Evolutionary conservation across 495 filamentous ascomycete species (phyloP).

Genomic region (Lasiosphaeria hispida): DNA sequence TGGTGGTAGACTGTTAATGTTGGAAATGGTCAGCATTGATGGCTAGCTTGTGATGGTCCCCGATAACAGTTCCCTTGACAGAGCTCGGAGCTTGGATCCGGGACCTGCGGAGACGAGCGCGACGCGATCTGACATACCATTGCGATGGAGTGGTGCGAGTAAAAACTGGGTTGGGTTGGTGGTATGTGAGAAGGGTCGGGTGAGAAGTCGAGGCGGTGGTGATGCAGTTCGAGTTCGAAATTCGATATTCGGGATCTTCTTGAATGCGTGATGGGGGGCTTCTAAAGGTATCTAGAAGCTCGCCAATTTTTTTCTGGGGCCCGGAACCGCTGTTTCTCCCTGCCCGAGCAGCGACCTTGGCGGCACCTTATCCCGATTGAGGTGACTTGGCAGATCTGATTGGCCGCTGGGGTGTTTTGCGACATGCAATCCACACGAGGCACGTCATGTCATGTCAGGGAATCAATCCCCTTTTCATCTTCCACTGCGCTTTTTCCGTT

Average conservation of each 20-base stretch:
- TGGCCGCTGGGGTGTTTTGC: background rate
- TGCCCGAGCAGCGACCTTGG: slow-evolving; percentile 8
- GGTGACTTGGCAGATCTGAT: background rate
- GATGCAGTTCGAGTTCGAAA: slow-evolving; percentile 11
- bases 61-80: too few species aligned
- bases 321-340: slow-evolving; percentile 20
- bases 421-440: too few species aligned
- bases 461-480: too few species aligned
- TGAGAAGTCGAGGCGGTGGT: background rate
- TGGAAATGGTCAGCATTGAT: background rate
- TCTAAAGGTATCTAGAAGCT: slow-evolving; percentile 34
- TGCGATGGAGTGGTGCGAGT: slow-evolving; percentile 3
- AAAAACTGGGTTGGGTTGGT: background rate
- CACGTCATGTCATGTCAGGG: too few species aligned
- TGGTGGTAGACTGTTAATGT: slow-evolving; percentile 57
- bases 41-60: background rate
- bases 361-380: background rate
- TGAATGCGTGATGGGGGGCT: slow-evolving; percentile 19
- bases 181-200: background rate
- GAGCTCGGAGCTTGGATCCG: too few species aligned
- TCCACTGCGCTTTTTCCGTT: too few species aligned
- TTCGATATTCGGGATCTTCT: too few species aligned
- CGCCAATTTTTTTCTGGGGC: slow-evolving; percentile 28
- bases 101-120: background rate
- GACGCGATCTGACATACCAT: slow-evolving; percentile 13